Conservation (phyloP, 2,329 filamentous ascomycete species). For the Colletotrichum horii region DNA sequence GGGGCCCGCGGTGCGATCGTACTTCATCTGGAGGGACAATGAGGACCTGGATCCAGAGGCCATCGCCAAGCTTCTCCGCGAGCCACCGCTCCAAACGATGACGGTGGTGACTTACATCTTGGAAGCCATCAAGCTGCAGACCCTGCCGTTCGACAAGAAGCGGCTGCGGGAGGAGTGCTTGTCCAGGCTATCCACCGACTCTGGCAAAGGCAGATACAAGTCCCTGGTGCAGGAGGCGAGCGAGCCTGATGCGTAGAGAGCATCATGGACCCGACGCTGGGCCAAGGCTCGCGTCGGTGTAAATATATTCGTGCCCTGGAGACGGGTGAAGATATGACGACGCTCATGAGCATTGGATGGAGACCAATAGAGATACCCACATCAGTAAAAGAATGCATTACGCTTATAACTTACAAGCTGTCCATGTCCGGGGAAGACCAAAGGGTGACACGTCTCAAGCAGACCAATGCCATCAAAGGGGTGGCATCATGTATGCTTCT, state of each 20-base stretch:
- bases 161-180: slow-evolving; percentile 53
- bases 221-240: slow-evolving; percentile 28
- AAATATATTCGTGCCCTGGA: background rate
- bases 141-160: slow-evolving; percentile 51
- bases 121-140: slow-evolving; percentile 55
- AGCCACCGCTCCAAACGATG: slow-evolving; percentile 60
- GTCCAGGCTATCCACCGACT: slow-evolving; percentile 29
- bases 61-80: slow-evolving; percentile 61
- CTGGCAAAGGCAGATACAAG: slow-evolving; percentile 28
- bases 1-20: slow-evolving; percentile 54
- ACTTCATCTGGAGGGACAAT: slow-evolving; percentile 67
- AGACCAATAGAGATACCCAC: slow-evolving; percentile 12
- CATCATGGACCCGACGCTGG: background rate
- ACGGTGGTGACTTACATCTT: slow-evolving; percentile 68
- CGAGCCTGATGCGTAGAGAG: background rate
- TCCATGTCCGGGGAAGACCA: accelerated
- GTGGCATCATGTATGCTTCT: background rate
- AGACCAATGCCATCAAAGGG: accelerated
- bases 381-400: background rate
- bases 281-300: no score
- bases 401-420: background rate
- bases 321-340: background rate
- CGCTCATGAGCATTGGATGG: background rate
- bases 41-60: slow-evolving; percentile 50
- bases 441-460: background rate